Conservation (phyloP, 768 basidiomycete genomes). For the Suillus alpinus region DNA sequence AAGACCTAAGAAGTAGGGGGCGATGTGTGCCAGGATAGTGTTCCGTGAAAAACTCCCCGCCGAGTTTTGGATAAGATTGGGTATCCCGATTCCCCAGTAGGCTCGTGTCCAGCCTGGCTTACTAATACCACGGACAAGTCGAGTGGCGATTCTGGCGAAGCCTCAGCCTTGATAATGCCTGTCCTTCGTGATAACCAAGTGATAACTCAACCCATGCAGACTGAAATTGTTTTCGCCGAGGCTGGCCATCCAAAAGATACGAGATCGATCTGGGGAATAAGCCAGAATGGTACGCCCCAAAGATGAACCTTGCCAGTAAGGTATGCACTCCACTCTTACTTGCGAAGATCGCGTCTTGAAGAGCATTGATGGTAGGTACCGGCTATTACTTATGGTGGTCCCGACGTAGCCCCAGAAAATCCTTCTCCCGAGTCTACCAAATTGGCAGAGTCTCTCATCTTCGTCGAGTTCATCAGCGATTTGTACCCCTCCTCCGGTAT, state of each 20-base stretch:
- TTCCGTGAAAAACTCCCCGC: too few relatives aligned
- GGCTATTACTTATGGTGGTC: slow-evolving; percentile 61
- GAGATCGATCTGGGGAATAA: slow-evolving; percentile 65
- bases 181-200: not conserved
- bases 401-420: slow-evolving; percentile 47
- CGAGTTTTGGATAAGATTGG: too few relatives aligned
- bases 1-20: too few relatives aligned
- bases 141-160: too few relatives aligned
- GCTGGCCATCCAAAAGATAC: slow-evolving; percentile 47
- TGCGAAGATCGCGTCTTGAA: not conserved
- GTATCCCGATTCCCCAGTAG: too few relatives aligned
- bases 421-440: slow-evolving; percentile 62
- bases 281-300: slow-evolving; percentile 64
- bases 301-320: slow-evolving; percentile 68
- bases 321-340: slow-evolving; percentile 29
- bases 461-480: slow-evolving; percentile 67
- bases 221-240: slow-evolving; percentile 59
- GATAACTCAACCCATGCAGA: slow-evolving; percentile 28
- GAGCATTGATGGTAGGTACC: slow-evolving; percentile 39
- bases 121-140: too few relatives aligned
- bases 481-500: slow-evolving; percentile 46
- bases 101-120: too few relatives aligned
- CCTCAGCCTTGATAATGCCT: too few relatives aligned
- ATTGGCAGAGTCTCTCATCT: slow-evolving; percentile 61
- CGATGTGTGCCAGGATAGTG: too few relatives aligned